Conservation (phyloP, 2,329 filamentous ascomycete genomes). For the Penicillium sp. region DNA sequence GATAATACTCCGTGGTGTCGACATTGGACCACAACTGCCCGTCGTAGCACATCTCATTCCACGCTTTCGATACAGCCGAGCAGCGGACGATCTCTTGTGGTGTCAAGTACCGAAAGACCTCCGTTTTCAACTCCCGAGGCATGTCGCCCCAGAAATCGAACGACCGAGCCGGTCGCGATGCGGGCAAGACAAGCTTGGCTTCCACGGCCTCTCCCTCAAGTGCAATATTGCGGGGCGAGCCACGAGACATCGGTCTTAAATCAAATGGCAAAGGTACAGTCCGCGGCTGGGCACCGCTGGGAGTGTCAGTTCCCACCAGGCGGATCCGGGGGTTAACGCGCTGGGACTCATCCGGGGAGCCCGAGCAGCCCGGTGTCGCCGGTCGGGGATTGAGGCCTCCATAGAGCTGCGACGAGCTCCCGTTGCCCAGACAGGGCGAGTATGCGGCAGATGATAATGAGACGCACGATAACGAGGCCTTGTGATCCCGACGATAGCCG, state of each 20-base stretch:
- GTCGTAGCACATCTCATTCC: constrained; percentile 83
- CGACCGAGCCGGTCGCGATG: constrained; percentile 36
- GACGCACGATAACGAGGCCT: constrained; percentile 63
- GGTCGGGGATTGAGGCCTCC: constrained; percentile 57
- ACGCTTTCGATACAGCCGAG: constrained; percentile 73
- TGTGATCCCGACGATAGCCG: constrained; percentile 62
- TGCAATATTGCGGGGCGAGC: constrained; percentile 24
- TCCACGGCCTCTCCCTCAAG: constrained; percentile 15
- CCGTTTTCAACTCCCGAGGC: constrained; percentile 76
- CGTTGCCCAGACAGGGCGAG: constrained; percentile 53
- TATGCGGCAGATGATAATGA: constrained; percentile 57
- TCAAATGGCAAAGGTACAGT: constrained; percentile 65
- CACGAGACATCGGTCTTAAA: constrained; percentile 51
- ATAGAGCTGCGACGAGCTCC: constrained; percentile 56
- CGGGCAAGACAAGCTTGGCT: constrained; percentile 19
- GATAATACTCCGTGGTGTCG: constrained; percentile 83
- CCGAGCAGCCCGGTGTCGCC: constrained; percentile 48
- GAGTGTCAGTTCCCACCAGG: constrained; percentile 51
- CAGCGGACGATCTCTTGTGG: constrained; percentile 78
- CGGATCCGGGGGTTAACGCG: constrained; percentile 56
- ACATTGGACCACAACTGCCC: constrained; percentile 88
- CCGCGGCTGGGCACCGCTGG: constrained; percentile 38
- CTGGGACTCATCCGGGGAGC: constrained; percentile 48
- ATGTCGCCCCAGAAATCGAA: constrained; percentile 75
- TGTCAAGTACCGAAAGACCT: constrained; percentile 70